Evolutionary conservation across 2,329 filamentous ascomycete species (phyloP), one percentile per base, ranked within the genome.

Genomic region (Neofusicoccum sp.): DNA sequence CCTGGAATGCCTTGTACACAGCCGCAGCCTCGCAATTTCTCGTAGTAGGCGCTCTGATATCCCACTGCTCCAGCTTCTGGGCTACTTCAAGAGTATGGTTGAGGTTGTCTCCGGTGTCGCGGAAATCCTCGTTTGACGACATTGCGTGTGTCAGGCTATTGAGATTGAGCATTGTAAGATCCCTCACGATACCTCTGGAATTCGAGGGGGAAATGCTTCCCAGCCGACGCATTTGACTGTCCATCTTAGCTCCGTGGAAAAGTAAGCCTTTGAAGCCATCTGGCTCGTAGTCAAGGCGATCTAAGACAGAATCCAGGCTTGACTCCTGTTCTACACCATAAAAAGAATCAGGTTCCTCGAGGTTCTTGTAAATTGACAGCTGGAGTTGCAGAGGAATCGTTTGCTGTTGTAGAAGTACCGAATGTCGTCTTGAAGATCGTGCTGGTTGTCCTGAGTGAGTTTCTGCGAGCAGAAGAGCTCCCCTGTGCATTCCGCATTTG

Each of bases 321-420:
- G 91, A 84, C 41, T 85, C 85, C 73, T 96, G 89, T 43, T 90
- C 85, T 6, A 97, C 82, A 3, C 95, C 96, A 70, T 99, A 99
- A 73, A 96, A 99, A 0, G 92, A 89, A 73, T 99, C 95, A 1
- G 93, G 93, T 69, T 99, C 96, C 70, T 97, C 93, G 48, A 99
- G 89, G 63, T 91, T 93, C 70, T 91, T 89, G 72, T 95, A 99
- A 2, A 99, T 93, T 0, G 84, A 80, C 45, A 96, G 81, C 11
- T 98, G 79, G 1, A 96, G 80, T 31, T 90, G 85, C 3, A 84
- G 82, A 6, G 90, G 84, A 28, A 80, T 62, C 6, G 33, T 33
- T 30, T 71, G 66, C 1, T 70, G 70, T 11, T 73, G 86, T 77
- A 48, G 79, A 71, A 65, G 70, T 2, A 61, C 31, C 6, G 88